Evolutionary conservation across 2,329 filamentous ascomycete genomes (phyloP), one percentile per base, ranked within the genome.

Genomic region (Neurospora sp.): DNA sequence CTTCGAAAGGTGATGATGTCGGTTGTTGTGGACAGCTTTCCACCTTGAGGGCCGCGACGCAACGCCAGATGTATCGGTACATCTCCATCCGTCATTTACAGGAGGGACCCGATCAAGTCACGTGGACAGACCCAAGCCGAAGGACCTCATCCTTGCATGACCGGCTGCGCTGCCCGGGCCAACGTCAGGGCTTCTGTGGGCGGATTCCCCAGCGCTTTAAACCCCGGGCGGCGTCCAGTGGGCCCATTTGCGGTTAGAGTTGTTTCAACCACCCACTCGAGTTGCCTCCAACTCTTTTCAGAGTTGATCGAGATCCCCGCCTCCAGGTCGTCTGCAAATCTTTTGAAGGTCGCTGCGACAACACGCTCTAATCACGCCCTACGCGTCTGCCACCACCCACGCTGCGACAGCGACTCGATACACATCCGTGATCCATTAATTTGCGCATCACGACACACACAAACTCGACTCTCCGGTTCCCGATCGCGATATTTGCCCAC

Each of bases 401-500:
- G 52, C 28, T 62, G 13, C 52, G 52, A 33, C 52, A 36, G 52
- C 52, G 23, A 62, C 52, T 62, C 52, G 52, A 33, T 46, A 33
- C 38, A 43, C 36, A 68, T 40, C 52, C 71, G 68, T 68, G 38
- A 71, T 71, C 69, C 68, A 69, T 73, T 75, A 72, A 77, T 33
- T 62, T 62, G 52, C 76, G 76, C 74, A 78, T 46, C 66, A 10
- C 46, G 46, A 43, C 38, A 38, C 52, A 67, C 39, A 66, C 23
- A 68, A 23, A 66, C 40, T 66, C 66, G 23, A 70, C 67, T 68
- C 67, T 67, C 46, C 9, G 68, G 39, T 69, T 70, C 69, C 71
- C 67, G 71, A 66, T 69, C 46, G 69, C 70, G 71, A 68, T 70
- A 62, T 69, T 70, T 73, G 76, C 76, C 79, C 81, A 84, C 88